Conservation (phyloP, 176 grass and related monocot genomes). For the Rhipidocladum racemiflorum region DNA sequence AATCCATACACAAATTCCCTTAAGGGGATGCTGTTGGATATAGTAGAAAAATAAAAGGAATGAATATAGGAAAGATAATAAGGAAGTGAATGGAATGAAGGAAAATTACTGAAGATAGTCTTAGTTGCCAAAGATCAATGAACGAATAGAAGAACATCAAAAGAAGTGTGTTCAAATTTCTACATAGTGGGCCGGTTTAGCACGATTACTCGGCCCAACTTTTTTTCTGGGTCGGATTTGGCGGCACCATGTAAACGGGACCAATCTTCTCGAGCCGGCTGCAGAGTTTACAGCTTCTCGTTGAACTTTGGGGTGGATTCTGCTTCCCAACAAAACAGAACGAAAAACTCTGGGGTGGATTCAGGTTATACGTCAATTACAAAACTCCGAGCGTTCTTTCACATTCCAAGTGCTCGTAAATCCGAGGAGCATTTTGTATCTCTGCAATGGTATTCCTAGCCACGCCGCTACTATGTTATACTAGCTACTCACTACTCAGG, state of each 20-base stretch:
- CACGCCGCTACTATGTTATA: neutral
- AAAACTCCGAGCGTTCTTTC: neutral
- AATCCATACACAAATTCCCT: no score
- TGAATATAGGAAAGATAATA: no score
- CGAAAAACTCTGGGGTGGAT: neutral
- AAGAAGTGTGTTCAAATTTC: neutral
- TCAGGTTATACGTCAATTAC: neutral
- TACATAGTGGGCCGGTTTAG: neutral
- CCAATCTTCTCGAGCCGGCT: no score
- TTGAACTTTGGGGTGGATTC: no score
- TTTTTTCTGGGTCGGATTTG: neutral
- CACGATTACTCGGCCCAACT: neutral
- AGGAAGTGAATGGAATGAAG: no score
- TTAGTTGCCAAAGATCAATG: neutral
- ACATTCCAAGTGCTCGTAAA: neutral
- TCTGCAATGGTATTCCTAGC: no score
- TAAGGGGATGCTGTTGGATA: no score
- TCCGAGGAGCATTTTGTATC: neutral
- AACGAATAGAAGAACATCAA: neutral
- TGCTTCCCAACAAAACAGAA: no score
- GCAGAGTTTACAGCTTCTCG: no score
- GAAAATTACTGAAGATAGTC: no score
- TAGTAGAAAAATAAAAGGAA: no score
- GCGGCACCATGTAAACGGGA: neutral
- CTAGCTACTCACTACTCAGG: neutral